phyloP scores from a whole-genome alignment of 2,329 filamentous ascomycete genomes.

The Colletotrichum caudatum region DNA sequence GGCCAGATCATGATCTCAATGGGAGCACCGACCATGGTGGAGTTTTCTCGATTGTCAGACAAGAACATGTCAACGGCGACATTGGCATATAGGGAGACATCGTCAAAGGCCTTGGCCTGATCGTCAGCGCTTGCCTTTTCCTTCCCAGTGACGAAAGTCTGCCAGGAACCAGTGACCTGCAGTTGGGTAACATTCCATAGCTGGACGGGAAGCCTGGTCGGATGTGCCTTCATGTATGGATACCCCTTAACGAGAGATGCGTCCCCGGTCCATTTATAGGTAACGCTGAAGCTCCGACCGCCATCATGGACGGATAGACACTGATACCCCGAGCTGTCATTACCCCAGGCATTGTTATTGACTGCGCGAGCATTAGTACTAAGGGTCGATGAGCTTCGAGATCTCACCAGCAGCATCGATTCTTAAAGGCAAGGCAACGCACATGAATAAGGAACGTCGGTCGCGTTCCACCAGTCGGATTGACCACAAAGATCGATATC shows the following conservation, averaged over 20 bases:
- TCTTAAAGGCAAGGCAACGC: background rate
- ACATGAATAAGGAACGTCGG: conserved; percentile 40
- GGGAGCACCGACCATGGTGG: conserved; percentile 35
- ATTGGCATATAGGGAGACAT: conserved; percentile 38
- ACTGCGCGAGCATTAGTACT: conserved; percentile 13
- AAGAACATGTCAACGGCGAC: conserved; percentile 41
- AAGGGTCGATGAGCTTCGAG: background rate
- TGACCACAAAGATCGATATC: conserved; percentile 37
- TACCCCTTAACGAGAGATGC: conserved; percentile 39
- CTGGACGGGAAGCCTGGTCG: conserved; percentile 27
- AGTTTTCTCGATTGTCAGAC: conserved; percentile 35
- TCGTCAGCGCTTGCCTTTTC: conserved; percentile 29
- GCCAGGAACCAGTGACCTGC: conserved; percentile 36
- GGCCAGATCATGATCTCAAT: conserved; percentile 41
- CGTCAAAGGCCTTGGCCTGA: conserved; percentile 26
- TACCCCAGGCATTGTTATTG: conserved; percentile 41
- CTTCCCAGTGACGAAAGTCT: conserved; percentile 35
- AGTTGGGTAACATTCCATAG: conserved; percentile 38
- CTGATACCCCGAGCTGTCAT: conserved; percentile 39
- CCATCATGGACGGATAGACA: conserved; percentile 35
- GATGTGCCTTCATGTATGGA: conserved; percentile 38
- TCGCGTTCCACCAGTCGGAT: conserved; percentile 40
- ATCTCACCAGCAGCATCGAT: background rate
- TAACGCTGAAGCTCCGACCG: conserved; percentile 33
- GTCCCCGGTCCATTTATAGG: conserved; percentile 38